These are phyloP conservation scores for Schizosaccharomyces cryophilus DNA, from an alignment of 805 yeast species.

Conservation along the genomic window DNA sequence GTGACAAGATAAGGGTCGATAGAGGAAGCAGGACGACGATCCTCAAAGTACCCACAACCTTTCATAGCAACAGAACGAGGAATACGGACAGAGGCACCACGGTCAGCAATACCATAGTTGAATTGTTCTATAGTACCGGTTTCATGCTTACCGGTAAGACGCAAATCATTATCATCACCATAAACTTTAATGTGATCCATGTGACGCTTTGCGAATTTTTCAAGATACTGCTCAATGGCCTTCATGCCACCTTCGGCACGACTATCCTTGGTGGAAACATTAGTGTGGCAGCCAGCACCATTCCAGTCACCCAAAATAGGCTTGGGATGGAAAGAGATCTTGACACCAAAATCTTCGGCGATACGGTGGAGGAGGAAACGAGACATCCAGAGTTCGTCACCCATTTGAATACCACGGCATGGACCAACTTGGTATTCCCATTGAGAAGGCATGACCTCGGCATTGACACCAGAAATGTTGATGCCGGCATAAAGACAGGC, in stretches of 20 bases:
- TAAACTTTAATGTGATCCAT: conserved; percentile 83
- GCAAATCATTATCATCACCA: conserved; percentile 83
- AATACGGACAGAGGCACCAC: conserved; percentile 96
- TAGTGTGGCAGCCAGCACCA: conserved; percentile 99
- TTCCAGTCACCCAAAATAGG: conserved; percentile 98
- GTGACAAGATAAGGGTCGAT: conserved; percentile 97
- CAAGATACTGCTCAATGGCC: conserved; percentile 73
- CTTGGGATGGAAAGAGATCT: conserved; percentile 97
- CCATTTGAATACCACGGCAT: conserved; percentile 84
- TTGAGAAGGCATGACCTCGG: conserved; percentile 99
- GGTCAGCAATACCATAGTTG: conserved; percentile 96
- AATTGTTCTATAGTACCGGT: conserved; percentile 81
- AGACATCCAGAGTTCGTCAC: conserved; percentile 91
- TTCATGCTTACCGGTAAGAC: conserved; percentile 96
- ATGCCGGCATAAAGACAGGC: conserved; percentile 90
- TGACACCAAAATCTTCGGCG: conserved; percentile 96
- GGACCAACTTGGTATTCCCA: conserved; percentile 99
- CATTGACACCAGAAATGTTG: conserved; percentile 84
- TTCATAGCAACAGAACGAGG: conserved; percentile 97
- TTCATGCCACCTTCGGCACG: conserved; percentile 92
- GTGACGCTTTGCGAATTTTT: conserved; percentile 87
- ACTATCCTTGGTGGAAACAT: conserved; percentile 81
- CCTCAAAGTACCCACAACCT: conserved; percentile 96
- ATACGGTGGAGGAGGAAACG: conserved; percentile 81
- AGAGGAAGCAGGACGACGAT: conserved; percentile 98